Evolutionary conservation across 805 yeast genomes (phyloP).

Genomic region (Lipomyces yamanashiensis): DNA sequence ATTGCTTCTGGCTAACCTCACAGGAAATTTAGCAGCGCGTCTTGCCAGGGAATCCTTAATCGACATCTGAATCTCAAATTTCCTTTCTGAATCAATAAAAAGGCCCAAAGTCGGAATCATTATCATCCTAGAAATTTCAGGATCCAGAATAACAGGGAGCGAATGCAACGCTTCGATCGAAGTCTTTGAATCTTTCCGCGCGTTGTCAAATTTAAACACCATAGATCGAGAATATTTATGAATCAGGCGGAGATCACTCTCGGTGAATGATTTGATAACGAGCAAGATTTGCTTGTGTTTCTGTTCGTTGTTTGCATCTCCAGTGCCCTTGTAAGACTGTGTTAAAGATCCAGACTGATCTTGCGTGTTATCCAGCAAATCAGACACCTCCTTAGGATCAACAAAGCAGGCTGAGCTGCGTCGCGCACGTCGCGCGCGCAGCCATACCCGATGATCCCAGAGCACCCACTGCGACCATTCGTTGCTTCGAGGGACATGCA

Average conservation of each 20-base stretch:
- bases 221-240: neutral
- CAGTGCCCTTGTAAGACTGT: neutral
- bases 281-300: neutral
- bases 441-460: constrained; percentile 27
- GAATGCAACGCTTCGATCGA: neutral
- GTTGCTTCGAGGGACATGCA: neutral
- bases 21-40: neutral
- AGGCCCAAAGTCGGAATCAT: constrained; percentile 16
- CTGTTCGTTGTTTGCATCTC: neutral
- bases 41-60: constrained; percentile 6
- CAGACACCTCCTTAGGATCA: too few relatives aligned
- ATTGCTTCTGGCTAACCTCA: too few relatives aligned
- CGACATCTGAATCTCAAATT: neutral
- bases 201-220: neutral
- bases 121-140: constrained; percentile 8
- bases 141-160: constrained; percentile 24
- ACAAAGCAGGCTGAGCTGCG: neutral
- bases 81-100: neutral
- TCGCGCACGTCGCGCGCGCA: constrained; percentile 9
- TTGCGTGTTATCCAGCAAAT: too few relatives aligned
- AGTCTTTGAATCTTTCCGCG: neutral
- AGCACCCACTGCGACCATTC: constrained; percentile 20
- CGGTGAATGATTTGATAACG: constrained; percentile 6
- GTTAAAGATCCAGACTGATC: too few relatives aligned
- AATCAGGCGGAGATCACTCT: neutral